These are phyloP conservation scores for Amanita polypyramis DNA, from an alignment of 768 basidiomycete genomes.

Conservation along the genomic window DNA sequence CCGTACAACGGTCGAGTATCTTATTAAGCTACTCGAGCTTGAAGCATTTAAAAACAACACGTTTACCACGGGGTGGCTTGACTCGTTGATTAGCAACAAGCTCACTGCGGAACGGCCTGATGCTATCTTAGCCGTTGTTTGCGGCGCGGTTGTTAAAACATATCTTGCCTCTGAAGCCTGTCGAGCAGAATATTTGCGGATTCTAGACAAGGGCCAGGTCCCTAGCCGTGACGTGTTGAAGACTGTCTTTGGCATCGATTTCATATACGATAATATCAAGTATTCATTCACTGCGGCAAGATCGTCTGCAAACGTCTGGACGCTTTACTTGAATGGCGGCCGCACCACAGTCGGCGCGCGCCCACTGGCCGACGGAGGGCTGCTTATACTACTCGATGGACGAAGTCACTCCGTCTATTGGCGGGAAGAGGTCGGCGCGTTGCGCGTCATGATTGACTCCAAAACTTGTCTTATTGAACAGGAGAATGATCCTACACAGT, in stretches of 20 bases:
- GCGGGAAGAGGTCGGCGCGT: constrained; percentile 94
- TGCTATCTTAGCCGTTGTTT: constrained; percentile 84
- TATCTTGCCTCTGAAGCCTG: constrained; percentile 85
- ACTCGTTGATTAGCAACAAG: constrained; percentile 92
- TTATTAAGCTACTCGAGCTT: constrained; percentile 94
- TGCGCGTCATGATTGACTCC: constrained; percentile 88
- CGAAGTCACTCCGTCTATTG: constrained; percentile 97
- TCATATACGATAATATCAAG: constrained; percentile 92
- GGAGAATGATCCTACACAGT: constrained; percentile 97
- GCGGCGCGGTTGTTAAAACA: constrained; percentile 93
- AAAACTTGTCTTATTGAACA: constrained; percentile 99
- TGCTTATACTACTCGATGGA: constrained; percentile 85
- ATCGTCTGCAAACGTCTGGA: constrained; percentile 83
- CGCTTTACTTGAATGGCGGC: constrained; percentile 93
- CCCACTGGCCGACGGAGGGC: constrained; percentile 88
- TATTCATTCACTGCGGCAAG: constrained; percentile 95
- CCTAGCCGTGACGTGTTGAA: constrained; percentile 90
- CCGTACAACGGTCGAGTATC: constrained; percentile 96
- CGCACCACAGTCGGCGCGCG: constrained; percentile 87
- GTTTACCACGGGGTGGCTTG: constrained; percentile 97
- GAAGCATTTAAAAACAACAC: constrained; percentile 96
- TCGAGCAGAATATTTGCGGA: constrained; percentile 86
- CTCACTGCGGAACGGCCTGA: constrained; percentile 97
- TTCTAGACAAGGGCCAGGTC: constrained; percentile 97
- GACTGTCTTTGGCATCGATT: constrained; percentile 94